Evolutionary conservation across 2,329 filamentous ascomycete species (phyloP).

Genomic region (Plectosphaerella cucumerina): DNA sequence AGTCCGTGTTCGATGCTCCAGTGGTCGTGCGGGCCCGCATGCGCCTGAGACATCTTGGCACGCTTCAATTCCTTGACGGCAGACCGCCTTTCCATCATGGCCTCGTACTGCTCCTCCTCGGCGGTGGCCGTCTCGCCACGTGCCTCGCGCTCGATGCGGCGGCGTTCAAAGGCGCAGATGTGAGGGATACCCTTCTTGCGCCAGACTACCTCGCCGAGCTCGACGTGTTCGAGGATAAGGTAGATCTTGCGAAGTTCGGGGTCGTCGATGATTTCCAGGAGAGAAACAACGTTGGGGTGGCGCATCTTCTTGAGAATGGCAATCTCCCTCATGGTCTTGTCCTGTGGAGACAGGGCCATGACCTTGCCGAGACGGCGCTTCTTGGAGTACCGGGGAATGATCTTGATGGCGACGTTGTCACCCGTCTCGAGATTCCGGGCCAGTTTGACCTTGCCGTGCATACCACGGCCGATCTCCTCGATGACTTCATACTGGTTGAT

Average conservation of each 20-base stretch:
- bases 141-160: slow-evolving; percentile 71
- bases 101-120: slow-evolving; percentile 58
- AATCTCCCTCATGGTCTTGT: slow-evolving; percentile 92
- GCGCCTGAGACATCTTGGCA: slow-evolving; percentile 46
- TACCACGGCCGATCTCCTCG: slow-evolving; percentile 90
- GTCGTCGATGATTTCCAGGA: slow-evolving; percentile 97
- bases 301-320: slow-evolving; percentile 98
- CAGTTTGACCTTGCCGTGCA: slow-evolving; percentile 97
- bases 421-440: slow-evolving; percentile 74
- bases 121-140: slow-evolving; percentile 52
- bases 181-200: slow-evolving; percentile 81
- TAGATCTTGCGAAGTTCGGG: slow-evolving; percentile 97
- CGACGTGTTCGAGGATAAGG: slow-evolving; percentile 92
- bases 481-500: slow-evolving; percentile 99
- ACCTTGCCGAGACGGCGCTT: slow-evolving; percentile 86
- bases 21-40: slow-evolving; percentile 54
- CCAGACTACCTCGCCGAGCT: slow-evolving; percentile 92
- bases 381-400: slow-evolving; percentile 93
- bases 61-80: slow-evolving; percentile 54
- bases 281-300: slow-evolving; percentile 92
- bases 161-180: slow-evolving; percentile 78
- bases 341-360: slow-evolving; percentile 58
- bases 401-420: slow-evolving; percentile 93
- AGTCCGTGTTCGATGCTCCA: slow-evolving; percentile 85
- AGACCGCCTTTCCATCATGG: slow-evolving; percentile 55